These are phyloP conservation scores for Rosa multiflora DNA, from an alignment of 306 rosid genomes.

Conservation along the genomic window DNA sequence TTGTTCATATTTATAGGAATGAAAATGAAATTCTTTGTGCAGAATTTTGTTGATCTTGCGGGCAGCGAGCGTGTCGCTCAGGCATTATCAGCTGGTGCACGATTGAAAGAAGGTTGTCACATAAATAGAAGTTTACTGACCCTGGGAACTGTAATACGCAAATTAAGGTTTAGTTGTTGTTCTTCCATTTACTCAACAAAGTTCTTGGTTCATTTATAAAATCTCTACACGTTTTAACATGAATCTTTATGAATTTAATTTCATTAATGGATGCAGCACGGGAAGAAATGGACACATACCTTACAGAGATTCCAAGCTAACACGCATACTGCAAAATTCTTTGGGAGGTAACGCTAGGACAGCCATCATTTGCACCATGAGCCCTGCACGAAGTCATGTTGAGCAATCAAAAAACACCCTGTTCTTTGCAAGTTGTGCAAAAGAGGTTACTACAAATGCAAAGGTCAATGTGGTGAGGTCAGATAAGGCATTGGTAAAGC, in stretches of 20 bases:
- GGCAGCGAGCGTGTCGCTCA: conserved; percentile 97
- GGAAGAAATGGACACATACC: conserved; percentile 83
- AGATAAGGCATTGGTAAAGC: conserved; percentile 85
- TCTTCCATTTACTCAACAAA: background rate
- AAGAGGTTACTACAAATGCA: conserved; percentile 86
- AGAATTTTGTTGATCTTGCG: conserved; percentile 93
- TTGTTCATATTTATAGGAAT: background rate
- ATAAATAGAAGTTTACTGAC: conserved; percentile 88
- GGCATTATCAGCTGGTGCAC: conserved; percentile 66
- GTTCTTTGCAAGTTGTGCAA: conserved; percentile 82
- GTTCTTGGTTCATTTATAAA: background rate
- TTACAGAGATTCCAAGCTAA: conserved; percentile 85
- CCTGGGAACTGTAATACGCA: conserved; percentile 88
- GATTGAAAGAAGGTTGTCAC: conserved; percentile 93
- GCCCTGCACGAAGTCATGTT: conserved; percentile 75
- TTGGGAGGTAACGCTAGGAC: conserved; percentile 95
- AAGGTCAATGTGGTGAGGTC: conserved; percentile 69
- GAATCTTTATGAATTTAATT: background rate
- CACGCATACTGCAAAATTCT: conserved; percentile 89
- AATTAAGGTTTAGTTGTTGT: conserved; percentile 59
- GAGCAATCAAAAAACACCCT: conserved; percentile 91
- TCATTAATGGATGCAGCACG: conserved; percentile 54
- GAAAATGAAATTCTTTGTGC: conserved; percentile 30
- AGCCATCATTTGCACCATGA: conserved; percentile 87
- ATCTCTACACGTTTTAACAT: background rate